A percentile compares a stretch with the other conserved stretches of the same genome.
Evolutionary conservation across 2,329 filamentous ascomycete species (phyloP).

Genomic region (Nothomitra cinnamomea): DNA sequence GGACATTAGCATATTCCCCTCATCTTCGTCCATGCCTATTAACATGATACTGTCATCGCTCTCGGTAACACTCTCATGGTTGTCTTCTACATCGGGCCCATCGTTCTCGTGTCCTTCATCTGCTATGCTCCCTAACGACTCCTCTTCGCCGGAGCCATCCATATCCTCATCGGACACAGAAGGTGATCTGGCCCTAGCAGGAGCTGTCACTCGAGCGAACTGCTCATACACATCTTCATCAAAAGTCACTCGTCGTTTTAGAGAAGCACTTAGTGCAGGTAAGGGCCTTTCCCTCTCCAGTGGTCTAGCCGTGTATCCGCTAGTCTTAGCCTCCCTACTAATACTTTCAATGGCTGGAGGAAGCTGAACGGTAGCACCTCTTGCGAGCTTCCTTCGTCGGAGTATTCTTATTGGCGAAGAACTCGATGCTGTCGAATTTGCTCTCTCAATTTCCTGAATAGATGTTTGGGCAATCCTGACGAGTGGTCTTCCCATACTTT

Average conservation of each 20-base stretch:
- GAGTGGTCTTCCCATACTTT: background rate
- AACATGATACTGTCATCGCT: background rate
- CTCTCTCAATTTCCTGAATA: no score
- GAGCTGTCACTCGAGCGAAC: slow-evolving; percentile 1
- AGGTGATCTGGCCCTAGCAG: background rate
- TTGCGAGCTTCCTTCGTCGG: background rate
- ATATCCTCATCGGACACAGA: background rate
- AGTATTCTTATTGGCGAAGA: background rate
- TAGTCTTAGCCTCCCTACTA: no score
- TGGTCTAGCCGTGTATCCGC: no score
- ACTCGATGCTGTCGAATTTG: no score
- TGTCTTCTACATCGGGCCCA: background rate
- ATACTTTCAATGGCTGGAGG: background rate
- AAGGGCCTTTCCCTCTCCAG: no score
- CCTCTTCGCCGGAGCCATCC: background rate
- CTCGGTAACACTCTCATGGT: background rate
- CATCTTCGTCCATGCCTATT: background rate
- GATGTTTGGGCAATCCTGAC: background rate
- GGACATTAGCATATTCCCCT: background rate
- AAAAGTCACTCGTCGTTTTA: background rate
- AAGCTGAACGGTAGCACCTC: background rate
- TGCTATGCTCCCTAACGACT: no score
- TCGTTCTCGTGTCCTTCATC: background rate
- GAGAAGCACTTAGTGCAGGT: no score
- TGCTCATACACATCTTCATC: background rate